Percentiles rank a stretch among this genome's conserved stretches.
These are phyloP conservation scores for Amphichorda felina DNA, from an alignment of 2,329 filamentous ascomycete genomes.

Conservation along the genomic window DNA sequence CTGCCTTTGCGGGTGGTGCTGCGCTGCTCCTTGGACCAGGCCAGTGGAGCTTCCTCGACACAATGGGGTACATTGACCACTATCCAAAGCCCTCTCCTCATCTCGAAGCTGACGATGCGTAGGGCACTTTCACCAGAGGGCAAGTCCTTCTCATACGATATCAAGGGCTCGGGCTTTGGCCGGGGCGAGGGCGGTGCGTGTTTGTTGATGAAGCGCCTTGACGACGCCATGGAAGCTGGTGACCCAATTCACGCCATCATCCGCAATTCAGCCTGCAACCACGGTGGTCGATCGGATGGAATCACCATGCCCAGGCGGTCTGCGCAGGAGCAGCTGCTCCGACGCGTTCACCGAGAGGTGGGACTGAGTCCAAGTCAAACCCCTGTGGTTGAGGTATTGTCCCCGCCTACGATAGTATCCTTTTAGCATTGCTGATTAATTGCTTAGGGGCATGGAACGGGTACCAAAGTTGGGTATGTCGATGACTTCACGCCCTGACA, in stretches of 20 bases:
- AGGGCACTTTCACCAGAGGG: conserved; percentile 19
- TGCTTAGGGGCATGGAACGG: conserved; percentile 47
- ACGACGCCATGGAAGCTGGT: conserved; percentile 39
- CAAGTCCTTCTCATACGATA: conserved; percentile 31
- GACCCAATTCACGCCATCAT: conserved; percentile 40
- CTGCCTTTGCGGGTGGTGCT: conserved; percentile 17
- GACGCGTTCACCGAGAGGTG: conserved; percentile 18
- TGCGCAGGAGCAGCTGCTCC: conserved; percentile 31
- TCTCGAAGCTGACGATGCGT: too few relatives aligned
- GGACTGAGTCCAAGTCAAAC: conserved; percentile 15
- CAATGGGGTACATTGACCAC: conserved; percentile 8
- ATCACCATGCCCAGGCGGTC: conserved; percentile 42
- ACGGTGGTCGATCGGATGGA: conserved; percentile 39
- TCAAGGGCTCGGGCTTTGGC: conserved; percentile 35
- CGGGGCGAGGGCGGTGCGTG: conserved; percentile 47
- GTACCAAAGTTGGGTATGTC: conserved; percentile 43
- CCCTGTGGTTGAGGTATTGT: conserved; percentile 25
- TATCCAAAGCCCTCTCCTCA: conserved; percentile 6
- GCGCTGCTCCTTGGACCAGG: conserved; percentile 18
- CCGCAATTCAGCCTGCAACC: conserved; percentile 35
- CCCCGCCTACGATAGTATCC: too few relatives aligned
- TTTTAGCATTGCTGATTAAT: too few relatives aligned
- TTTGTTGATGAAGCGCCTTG: conserved; percentile 44
- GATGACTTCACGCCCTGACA: too few relatives aligned
- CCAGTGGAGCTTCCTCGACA: conserved; percentile 10